Evolutionary conservation across 2,329 filamentous ascomycete genomes (phyloP), one percentile per base, ranked within the genome.

Genomic region (Alternaria dauci): DNA sequence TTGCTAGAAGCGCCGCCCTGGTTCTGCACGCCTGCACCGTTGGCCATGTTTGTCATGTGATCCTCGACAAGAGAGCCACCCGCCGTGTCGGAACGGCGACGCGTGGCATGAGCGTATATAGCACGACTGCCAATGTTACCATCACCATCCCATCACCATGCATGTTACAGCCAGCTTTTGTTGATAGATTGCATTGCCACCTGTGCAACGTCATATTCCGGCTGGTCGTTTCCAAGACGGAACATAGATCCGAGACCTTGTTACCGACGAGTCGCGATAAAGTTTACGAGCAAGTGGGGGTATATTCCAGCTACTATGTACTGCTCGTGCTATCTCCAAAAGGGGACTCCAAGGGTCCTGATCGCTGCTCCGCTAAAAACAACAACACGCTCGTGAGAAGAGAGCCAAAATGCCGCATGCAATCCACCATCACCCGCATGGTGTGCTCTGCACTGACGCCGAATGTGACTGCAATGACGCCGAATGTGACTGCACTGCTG

Each of bases 241-340:
- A 25, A 34, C 14, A 50, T 25, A 38, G 20, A 25, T 38, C 46
- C 46, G 46, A 38, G 30, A 38, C 14, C 8, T 25, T 36, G 20
- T 25, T 36, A n/a, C 20, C 20, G 20, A 38, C 12, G 30, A 16
- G 46, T 50, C 34, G 46, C 32, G 28, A 53, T 18, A 58, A 28
- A 50, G 53, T 18, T 48, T 52, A 47, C 46, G 59, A 51, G 55
- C 48, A 50, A 61, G 57, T 52, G 48, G 48, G 57, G 56, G 58
- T 67, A 67, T 66, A 65, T 61, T 65, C 54, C 62, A 62, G 46
- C 52, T 69, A 67, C 63, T 71, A 70, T 71, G 62, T 71, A 66
- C 58, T 66, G 55, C 57, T 52, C 39, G 18, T 54, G 56, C 50
- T 60, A 56, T 69, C 52, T 62, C 48, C 14, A 43, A 42, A 54